Evolutionary conservation across 495 filamentous ascomycete genomes (phyloP).

Genomic region (Cryomyces minteri): DNA sequence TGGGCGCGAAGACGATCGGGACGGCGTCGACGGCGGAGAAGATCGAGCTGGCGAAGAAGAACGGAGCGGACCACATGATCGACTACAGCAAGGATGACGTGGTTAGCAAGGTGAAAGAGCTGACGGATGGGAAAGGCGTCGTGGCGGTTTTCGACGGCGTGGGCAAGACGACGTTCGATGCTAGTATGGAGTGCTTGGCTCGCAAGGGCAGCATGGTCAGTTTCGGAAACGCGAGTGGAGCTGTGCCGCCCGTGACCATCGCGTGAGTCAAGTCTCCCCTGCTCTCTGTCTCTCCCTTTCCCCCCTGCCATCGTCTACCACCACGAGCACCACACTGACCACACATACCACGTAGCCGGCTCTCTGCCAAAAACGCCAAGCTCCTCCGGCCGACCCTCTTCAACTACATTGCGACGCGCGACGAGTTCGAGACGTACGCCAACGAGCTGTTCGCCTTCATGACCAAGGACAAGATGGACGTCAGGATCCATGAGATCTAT

Average conservation of each 20-base stretch:
- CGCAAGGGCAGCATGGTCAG: slow-evolving; percentile 68
- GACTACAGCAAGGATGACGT: slow-evolving; percentile 45
- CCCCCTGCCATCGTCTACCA: neutral
- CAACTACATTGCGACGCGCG: slow-evolving; percentile 53
- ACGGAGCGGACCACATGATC: slow-evolving; percentile 54
- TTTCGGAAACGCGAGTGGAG: slow-evolving; percentile 81
- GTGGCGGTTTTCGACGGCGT: slow-evolving; percentile 78
- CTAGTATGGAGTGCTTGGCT: slow-evolving; percentile 56
- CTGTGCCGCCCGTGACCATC: slow-evolving; percentile 59
- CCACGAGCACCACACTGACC: neutral
- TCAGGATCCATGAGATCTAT: slow-evolving; percentile 66
- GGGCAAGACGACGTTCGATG: slow-evolving; percentile 74
- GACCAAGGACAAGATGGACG: slow-evolving; percentile 44
- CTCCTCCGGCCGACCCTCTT: slow-evolving; percentile 58
- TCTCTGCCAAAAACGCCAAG: slow-evolving; percentile 67
- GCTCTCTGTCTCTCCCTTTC: neutral
- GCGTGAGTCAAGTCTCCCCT: slow-evolving; percentile 22
- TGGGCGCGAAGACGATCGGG: slow-evolving; percentile 69
- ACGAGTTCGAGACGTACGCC: slow-evolving; percentile 56
- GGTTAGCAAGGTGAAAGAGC: slow-evolving; percentile 17
- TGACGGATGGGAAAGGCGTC: slow-evolving; percentile 36
- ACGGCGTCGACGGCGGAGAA: slow-evolving; percentile 65
- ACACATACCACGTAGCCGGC: slow-evolving; percentile 14
- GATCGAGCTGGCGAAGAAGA: slow-evolving; percentile 59
- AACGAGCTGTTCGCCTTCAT: slow-evolving; percentile 61